These are phyloP conservation scores for Curvularia lunata DNA, from an alignment of 2,329 filamentous ascomycete species.

Conservation along the genomic window DNA sequence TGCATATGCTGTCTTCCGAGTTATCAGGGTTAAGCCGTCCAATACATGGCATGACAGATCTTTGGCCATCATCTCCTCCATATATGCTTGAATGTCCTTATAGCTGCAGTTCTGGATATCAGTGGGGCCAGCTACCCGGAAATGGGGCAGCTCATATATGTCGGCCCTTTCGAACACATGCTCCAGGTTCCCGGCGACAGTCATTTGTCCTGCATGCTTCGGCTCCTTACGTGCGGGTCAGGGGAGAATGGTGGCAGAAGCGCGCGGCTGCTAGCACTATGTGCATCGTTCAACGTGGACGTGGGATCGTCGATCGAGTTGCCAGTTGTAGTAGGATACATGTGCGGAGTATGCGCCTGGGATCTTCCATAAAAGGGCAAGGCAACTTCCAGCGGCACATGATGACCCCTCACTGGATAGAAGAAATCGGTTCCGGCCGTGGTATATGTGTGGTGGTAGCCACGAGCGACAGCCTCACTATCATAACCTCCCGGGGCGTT, in stretches of 20 bases:
- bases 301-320: not conserved
- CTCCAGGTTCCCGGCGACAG: not conserved
- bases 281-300: not conserved
- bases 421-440: conserved; percentile 1
- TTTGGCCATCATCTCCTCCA: not conserved
- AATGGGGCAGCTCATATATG: not conserved
- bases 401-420: not conserved
- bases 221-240: conserved; percentile 7
- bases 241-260: conserved; percentile 1
- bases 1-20: not conserved
- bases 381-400: conserved; percentile 5
- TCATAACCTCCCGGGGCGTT: not conserved
- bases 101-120: not conserved
- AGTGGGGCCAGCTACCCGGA: not conserved
- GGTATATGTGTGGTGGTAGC: conserved; percentile 3
- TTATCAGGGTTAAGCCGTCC: not conserved
- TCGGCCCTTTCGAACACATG: not conserved
- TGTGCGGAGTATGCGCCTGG: not conserved
- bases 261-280: not conserved
- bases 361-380: not conserved
- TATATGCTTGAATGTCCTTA: not conserved
- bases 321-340: not conserved
- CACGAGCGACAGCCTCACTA: not conserved
- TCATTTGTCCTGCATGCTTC: not conserved
- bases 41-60: not conserved